Evolutionary conservation across 306 rosid species (phyloP), one percentile per base, ranked within the genome.

Genomic region (Fragaria iinumae): DNA sequence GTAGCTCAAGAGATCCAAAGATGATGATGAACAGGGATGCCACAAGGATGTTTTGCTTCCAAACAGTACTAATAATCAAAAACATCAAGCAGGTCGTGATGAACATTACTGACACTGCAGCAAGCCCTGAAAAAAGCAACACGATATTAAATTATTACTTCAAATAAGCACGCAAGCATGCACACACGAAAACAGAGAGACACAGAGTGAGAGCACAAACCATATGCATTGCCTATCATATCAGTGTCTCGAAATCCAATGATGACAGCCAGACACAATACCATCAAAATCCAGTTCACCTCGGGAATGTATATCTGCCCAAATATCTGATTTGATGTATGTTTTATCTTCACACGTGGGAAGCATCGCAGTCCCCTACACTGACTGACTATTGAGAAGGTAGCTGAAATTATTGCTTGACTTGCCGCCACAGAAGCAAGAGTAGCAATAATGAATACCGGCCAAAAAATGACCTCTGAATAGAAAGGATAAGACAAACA

Each of bases 381-480:
- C 80, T 80, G 83, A 62, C 78, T 60, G 63, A 80, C 73, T 60
- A 81, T 81, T 18, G 84, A 81, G 68, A 81, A 81, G 50, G 84
- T 81, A 47, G 80, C 84, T 25, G 80, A 76, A 39, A 81, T 81
- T 27, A 81, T 76, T 50, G 84, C 84, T 65, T 76, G 84, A 77
- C 84, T 81, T 66, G 77, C 84, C 77, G 76, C 84, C 66, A 71
- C 77, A 49, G 84, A 69, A 63, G 84, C 84, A 62, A 81, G 84
- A 71, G 79, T 81, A 17, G 84, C 84, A 14, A 81, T 47, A 6
- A 60, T 39, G 23, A 81, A 34, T 20, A 81, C 80, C 0, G 84
- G 84, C 84, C 84, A 81, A 34, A 71, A 55, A 12, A 81, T 36
- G 63, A 45, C 41, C 73, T 76, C 84, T 76, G 80, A 39, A 32